These are phyloP conservation scores for Lycium ferocissimum DNA, from an alignment of 257 asterid genomes.

Conservation along the genomic window DNA sequence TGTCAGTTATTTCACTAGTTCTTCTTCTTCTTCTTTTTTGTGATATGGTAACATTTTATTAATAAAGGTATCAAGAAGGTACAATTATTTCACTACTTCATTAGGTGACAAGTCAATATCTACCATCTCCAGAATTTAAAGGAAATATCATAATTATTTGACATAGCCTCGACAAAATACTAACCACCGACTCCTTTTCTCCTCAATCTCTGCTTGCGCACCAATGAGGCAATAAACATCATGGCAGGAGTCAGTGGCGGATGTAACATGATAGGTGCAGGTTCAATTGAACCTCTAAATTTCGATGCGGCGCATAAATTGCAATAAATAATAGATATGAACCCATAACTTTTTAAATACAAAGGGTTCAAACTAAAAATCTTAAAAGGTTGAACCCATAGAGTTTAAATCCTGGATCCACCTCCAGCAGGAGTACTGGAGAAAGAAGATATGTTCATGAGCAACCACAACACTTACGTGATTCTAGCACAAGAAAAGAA, in stretches of 20 bases:
- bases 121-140: not conserved
- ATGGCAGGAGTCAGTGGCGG: not conserved
- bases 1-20: not conserved
- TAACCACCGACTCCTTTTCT: not conserved
- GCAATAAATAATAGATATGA: no score
- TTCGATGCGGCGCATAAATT: no score
- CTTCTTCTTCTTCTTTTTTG: no score
- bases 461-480: not conserved
- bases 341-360: no score
- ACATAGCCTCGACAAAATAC: not conserved
- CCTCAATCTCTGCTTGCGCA: not conserved
- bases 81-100: not conserved
- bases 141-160: conserved; percentile 9
- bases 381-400: no score
- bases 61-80: not conserved
- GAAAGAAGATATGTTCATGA: not conserved
- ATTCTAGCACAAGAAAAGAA: not conserved
- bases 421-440: not conserved
- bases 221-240: not conserved
- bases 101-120: not conserved
- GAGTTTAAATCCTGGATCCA: no score
- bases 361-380: no score
- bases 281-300: no score
- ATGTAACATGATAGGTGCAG: no score
- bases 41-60: not conserved